Conservation (phyloP, 768 basidiomycete genomes). For the Clathrus columnatus region DNA sequence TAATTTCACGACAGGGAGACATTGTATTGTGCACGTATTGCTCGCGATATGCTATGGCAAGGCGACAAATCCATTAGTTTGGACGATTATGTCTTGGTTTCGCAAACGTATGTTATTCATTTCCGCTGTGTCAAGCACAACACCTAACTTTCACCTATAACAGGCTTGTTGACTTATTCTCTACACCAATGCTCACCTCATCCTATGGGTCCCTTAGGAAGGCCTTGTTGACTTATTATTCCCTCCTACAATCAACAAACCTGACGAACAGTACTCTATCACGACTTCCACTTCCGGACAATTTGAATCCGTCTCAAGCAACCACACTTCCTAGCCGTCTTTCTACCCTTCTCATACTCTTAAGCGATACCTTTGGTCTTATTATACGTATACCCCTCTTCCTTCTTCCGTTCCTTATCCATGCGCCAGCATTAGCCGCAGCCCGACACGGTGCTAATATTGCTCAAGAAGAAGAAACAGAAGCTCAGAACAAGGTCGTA, state of each 20-base stretch:
- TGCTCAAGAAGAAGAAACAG: conserved; percentile 85
- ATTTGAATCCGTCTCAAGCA: conserved; percentile 70
- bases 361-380: conserved; percentile 67
- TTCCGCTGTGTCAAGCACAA: conserved; percentile 6
- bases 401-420: conserved; percentile 73
- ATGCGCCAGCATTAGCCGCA: conserved; percentile 80
- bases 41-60: conserved; percentile 88
- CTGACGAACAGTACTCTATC: conserved; percentile 82
- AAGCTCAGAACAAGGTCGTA: conserved; percentile 94
- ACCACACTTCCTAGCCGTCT: conserved; percentile 77
- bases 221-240: conserved; percentile 79
- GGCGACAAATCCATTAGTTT: conserved; percentile 67
- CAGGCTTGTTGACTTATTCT: conserved; percentile 85
- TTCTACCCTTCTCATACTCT: conserved; percentile 64
- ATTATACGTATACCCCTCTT: conserved; percentile 82
- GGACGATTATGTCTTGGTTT: conserved; percentile 72
- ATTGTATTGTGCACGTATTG: conserved; percentile 84
- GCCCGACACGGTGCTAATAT: conserved; percentile 63
- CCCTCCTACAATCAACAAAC: conserved; percentile 69
- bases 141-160: conserved; percentile 11
- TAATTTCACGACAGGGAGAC: conserved; percentile 74
- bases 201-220: conserved; percentile 56
- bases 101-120: conserved; percentile 70
- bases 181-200: conserved; percentile 51
- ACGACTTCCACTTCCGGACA: conserved; percentile 73